A percentile compares a stretch with the other conserved stretches of the same genome.
phyloP scores from a whole-genome alignment of 495 filamentous ascomycete genomes.

The Trichoderma asperelloides region DNA sequence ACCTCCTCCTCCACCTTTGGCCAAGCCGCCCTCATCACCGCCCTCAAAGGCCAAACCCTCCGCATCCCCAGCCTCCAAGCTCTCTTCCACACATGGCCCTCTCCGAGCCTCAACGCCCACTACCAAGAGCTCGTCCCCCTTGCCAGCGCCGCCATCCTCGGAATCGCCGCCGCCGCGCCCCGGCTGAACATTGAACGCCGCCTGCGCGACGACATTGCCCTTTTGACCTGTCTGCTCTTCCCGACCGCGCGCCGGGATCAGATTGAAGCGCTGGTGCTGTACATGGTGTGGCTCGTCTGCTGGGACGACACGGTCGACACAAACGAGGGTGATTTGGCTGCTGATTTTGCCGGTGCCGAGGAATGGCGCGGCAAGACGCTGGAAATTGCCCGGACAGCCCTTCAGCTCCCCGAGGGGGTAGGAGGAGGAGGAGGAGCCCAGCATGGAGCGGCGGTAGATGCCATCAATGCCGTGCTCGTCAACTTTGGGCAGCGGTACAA shows the following conservation, averaged over 20 bases:
- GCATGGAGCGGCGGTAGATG: neutral
- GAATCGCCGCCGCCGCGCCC: neutral
- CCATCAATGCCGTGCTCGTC: neutral
- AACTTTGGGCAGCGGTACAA: neutral
- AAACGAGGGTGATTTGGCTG: neutral
- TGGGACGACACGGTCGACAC: neutral
- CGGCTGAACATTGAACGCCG: neutral
- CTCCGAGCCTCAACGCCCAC: neutral
- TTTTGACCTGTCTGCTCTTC: neutral
- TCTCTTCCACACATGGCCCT: neutral
- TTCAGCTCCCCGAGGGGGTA: neutral
- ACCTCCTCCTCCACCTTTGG: neutral
- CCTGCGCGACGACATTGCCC: neutral
- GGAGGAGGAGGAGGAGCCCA: no score
- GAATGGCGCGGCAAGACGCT: neutral
- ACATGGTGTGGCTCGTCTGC: neutral
- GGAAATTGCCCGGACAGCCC: neutral
- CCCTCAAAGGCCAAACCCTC: neutral
- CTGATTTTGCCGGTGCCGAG: neutral
- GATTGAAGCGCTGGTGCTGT: neutral
- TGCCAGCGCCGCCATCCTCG: neutral
- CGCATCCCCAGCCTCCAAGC: neutral
- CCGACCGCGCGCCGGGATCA: neutral
- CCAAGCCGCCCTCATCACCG: neutral
- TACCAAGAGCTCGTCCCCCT: neutral